Evolutionary conservation across 192 early-diverging fungal species (phyloP).

Genomic region (Linnemannia zychae): DNA sequence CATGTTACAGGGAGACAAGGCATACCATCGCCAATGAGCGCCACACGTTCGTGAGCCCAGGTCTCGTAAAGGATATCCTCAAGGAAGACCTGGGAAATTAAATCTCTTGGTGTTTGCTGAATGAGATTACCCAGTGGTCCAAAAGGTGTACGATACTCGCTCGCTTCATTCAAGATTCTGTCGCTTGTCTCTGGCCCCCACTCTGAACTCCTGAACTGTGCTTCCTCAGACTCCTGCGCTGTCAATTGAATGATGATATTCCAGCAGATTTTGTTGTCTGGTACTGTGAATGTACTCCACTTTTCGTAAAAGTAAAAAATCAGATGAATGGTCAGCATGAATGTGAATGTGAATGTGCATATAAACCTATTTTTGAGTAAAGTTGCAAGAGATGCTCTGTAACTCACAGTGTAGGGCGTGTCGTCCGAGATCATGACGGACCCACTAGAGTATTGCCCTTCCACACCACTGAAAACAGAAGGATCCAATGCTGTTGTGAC

Average conservation of each 20-base stretch:
- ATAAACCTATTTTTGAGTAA: not conserved
- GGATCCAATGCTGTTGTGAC: not conserved
- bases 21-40: constrained; percentile 15
- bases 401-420: constrained; percentile 9
- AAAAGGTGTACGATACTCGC: not conserved
- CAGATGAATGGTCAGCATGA: not conserved
- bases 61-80: constrained; percentile 20
- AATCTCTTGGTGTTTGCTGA: not conserved
- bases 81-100: not conserved
- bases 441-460: not conserved
- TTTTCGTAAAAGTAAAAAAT: not conserved
- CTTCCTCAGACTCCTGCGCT: not conserved
- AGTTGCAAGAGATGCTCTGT: not conserved
- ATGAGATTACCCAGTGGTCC: constrained; percentile 5
- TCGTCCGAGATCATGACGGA: constrained; percentile 2
- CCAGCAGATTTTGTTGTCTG: constrained; percentile 23
- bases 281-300: constrained; percentile 11
- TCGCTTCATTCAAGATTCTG: not conserved
- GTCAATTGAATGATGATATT: not conserved
- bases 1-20: not conserved
- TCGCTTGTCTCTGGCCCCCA: constrained; percentile 22
- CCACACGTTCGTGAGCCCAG: constrained; percentile 4
- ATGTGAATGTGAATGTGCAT: not conserved
- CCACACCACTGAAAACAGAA: not conserved
- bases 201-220: constrained; percentile 3